These are phyloP conservation scores for Amesomyces nigricolor DNA, from an alignment of 2,329 filamentous ascomycete species.

Conservation along the genomic window DNA sequence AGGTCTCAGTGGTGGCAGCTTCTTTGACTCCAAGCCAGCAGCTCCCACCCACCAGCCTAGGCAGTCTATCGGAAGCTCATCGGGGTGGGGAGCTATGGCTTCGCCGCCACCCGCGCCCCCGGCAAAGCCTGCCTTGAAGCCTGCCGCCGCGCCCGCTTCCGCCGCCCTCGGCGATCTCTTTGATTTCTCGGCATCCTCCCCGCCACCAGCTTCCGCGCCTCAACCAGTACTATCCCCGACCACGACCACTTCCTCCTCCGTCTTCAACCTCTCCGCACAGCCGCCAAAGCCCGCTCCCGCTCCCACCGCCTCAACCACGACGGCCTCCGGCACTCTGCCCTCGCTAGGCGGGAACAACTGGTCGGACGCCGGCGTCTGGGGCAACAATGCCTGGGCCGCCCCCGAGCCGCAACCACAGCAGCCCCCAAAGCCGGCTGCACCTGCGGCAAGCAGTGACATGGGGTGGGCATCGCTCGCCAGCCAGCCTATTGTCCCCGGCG, in stretches of 20 bases:
- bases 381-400: slow-evolving; percentile 72
- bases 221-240: slow-evolving; percentile 37
- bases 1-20: slow-evolving; percentile 64
- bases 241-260: slow-evolving; percentile 48
- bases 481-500: slow-evolving; percentile 56
- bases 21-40: slow-evolving; percentile 71
- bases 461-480: slow-evolving; percentile 55
- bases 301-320: slow-evolving; percentile 36
- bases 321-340: slow-evolving; percentile 34
- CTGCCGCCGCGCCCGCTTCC: slow-evolving; percentile 39
- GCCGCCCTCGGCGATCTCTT: slow-evolving; percentile 74
- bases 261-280: slow-evolving; percentile 71
- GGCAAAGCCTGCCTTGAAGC: slow-evolving; percentile 30
- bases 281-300: slow-evolving; percentile 41
- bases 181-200: slow-evolving; percentile 57
- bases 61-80: slow-evolving; percentile 53
- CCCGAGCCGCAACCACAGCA: slow-evolving; percentile 33
- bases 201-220: slow-evolving; percentile 41
- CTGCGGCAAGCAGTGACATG: slow-evolving; percentile 48
- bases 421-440: slow-evolving; percentile 31
- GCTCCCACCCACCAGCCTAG: slow-evolving; percentile 43
- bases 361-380: slow-evolving; percentile 70
- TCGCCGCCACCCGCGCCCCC: slow-evolving; percentile 37
- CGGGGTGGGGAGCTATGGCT: slow-evolving; percentile 57
- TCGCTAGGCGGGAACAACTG: slow-evolving; percentile 32